Conservation (phyloP, 108 stramenopile genomes). For the Fragilariopsis cylindrus region DNA sequence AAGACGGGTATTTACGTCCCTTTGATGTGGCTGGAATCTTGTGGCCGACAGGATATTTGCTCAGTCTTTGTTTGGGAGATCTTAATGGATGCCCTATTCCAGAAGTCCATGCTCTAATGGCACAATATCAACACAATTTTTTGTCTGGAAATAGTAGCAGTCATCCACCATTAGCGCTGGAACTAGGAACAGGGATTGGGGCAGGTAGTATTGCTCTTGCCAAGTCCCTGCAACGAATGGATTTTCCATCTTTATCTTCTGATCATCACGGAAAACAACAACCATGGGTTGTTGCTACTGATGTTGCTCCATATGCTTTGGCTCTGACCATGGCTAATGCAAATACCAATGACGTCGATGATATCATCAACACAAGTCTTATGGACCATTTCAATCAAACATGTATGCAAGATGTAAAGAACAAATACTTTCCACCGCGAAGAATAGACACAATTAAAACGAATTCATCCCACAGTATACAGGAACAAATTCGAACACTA, state of each 20-base stretch:
- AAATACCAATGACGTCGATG: constrained; percentile 15
- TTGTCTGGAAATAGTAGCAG: neutral
- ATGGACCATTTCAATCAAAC: constrained; percentile 24
- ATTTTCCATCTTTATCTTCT: neutral
- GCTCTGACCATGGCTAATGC: constrained; percentile 36
- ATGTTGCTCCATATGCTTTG: constrained; percentile 31
- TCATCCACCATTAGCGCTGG: constrained; percentile 26
- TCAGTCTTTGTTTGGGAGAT: constrained; percentile 51
- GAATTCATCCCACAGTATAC: neutral
- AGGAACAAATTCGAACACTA: neutral
- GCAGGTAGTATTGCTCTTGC: constrained; percentile 52
- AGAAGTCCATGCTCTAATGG: constrained; percentile 30
- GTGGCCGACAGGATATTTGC: constrained; percentile 67
- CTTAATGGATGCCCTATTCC: constrained; percentile 45
- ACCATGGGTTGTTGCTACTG: constrained; percentile 38
- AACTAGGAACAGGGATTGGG: constrained; percentile 60
- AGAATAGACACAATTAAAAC: neutral
- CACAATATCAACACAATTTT: neutral
- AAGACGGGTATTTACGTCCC: constrained; percentile 54
- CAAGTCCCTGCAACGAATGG: constrained; percentile 15
- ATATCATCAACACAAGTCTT: neutral
- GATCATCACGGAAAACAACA: neutral
- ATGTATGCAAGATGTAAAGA: constrained; percentile 25
- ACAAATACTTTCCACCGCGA: constrained; percentile 16
- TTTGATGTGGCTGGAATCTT: constrained; percentile 59